phyloP scores from a whole-genome alignment of 441 rosid genomes.

The Erodium chrysanthum region DNA sequence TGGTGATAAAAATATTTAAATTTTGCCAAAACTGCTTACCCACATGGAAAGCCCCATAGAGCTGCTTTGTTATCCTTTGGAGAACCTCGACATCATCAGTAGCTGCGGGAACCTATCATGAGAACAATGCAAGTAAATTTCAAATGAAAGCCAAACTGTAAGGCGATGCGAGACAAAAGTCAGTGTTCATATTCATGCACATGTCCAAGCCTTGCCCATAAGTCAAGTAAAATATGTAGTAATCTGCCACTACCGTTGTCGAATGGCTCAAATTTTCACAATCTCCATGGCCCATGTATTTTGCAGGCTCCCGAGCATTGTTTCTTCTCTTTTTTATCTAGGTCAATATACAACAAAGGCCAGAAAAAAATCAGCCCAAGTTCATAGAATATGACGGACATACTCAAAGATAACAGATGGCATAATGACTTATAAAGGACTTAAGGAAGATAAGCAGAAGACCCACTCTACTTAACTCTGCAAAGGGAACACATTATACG shows the following conservation, averaged over 20 bases:
- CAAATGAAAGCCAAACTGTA: not conserved
- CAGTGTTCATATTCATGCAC: conserved; percentile 6
- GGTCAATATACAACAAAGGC: conserved; percentile 15
- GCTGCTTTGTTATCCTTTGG: conserved; percentile 68
- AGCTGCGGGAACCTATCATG: conserved; percentile 59
- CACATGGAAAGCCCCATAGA: conserved; percentile 56
- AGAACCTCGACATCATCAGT: conserved; percentile 72
- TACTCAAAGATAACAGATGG: not conserved
- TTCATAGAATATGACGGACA: conserved; percentile 1
- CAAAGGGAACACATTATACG: conserved; percentile 12
- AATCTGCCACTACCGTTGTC: conserved; percentile 39
- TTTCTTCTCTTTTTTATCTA: conserved; percentile 80
- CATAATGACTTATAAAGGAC: not conserved
- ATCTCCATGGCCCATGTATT: conserved; percentile 86
- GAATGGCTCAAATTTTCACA: conserved; percentile 89
- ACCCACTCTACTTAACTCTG: not conserved
- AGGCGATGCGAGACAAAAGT: not conserved
- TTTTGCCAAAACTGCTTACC: conserved; percentile 34
- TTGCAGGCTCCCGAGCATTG: conserved; percentile 68
- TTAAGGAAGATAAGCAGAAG: not conserved
- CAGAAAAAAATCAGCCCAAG: conserved; percentile 8
- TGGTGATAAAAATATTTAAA: not conserved
- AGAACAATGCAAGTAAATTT: conserved; percentile 10
- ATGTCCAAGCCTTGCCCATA: not conserved
- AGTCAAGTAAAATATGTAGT: conserved; percentile 9